Base-by-base conservation (phyloP, 2,329 filamentous ascomycete genomes). In the Leptographium lundbergii region DNA sequence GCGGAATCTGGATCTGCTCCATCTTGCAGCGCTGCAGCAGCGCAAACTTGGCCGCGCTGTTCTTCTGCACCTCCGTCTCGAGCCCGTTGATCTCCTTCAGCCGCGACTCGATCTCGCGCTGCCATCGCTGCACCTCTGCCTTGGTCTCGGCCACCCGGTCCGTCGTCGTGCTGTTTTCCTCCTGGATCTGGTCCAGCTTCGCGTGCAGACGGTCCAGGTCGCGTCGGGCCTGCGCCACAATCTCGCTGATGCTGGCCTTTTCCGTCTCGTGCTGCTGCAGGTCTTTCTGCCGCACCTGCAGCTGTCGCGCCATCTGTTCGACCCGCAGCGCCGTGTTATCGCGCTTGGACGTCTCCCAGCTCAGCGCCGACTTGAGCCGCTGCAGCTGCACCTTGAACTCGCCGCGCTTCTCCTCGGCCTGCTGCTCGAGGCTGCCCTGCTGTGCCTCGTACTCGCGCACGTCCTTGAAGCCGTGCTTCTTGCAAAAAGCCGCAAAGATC, bases 371-470 rank as follows among this genome's bases (percentile, higher is more conserved):
- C 62, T 87, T 80, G 34, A 96, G 76, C 50, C 85, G 84, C 66
- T 89, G 85, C 68, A 86, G 88, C 69, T 99, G 94, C 4, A 87
- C 85, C 59, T 87, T 88, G 66, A 96, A 97, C 64, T 91, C 86
- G 57, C 88, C 85, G 63, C 89, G 89, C 75, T 91, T 91, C 71
- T 94, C 86, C 0, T 86, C 86, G 52, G 89, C 88, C 69, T 97
- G 90, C 70, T 96, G 89, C 71, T 97, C 91, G 55, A 95, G 76
- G 50, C 88, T 91, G 55, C 94, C 92, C 72, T 97, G 94, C 65
- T 95, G 91, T 29, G 87, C 87, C 69, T 97, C 91, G 67, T 97
- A 99, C 60, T 90, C 88, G 60, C 92, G 88, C 63, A 99, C 95
- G 67, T 95, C 87, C 60, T 82, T 79, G 70, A 96, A 97, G 0